phyloP scores from a whole-genome alignment of 2,329 filamentous ascomycete genomes.

The Coleophoma cylindrospora region DNA sequence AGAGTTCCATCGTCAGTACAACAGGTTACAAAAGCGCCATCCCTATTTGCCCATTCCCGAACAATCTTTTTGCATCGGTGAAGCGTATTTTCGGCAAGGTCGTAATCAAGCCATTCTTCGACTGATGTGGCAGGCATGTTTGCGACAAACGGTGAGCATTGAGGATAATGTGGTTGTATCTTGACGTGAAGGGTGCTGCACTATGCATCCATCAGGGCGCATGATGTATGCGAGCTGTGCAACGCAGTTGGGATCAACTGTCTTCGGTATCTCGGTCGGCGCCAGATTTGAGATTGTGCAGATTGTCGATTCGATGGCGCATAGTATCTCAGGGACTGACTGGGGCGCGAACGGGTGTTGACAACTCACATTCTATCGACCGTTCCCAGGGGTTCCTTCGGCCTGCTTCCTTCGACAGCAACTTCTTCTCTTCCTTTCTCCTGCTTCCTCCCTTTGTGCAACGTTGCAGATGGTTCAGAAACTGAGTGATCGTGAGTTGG shows the following conservation, averaged over 20 bases:
- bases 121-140: slow-evolving; percentile 26
- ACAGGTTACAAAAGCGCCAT: slow-evolving; percentile 27
- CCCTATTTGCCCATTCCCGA: slow-evolving; percentile 23
- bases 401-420: background rate
- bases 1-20: slow-evolving; percentile 30
- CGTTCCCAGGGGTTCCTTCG: background rate
- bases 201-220: background rate
- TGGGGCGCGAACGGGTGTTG: background rate
- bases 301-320: too few species aligned
- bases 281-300: too few species aligned
- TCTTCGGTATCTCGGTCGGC: too few species aligned
- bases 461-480: background rate
- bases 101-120: slow-evolving; percentile 25
- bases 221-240: slow-evolving; percentile 1
- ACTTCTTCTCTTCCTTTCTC: background rate
- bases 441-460: slow-evolving; percentile 1
- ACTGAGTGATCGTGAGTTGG: background rate
- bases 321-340: background rate
- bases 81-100: slow-evolving; percentile 22
- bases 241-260: background rate
- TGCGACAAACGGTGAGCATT: slow-evolving; percentile 1
- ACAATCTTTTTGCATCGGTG: slow-evolving; percentile 28
- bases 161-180: background rate
- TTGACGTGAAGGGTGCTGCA: background rate
- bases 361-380: background rate